Evolutionary conservation across 73 alveolate genomes (phyloP).

Genomic region (Paramecium biaurelia): DNA sequence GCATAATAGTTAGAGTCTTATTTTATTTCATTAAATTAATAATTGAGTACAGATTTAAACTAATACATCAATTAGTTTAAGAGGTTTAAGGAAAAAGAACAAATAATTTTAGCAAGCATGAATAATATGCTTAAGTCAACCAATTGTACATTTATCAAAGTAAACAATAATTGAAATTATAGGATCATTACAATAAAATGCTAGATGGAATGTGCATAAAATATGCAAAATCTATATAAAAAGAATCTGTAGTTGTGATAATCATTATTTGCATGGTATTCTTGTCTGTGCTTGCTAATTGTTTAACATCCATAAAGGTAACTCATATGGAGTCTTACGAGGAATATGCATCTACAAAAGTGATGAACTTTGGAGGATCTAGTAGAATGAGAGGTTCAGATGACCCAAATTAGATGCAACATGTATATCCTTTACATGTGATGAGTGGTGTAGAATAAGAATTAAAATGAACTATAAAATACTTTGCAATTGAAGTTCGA

Average conservation of each 20-base stretch:
- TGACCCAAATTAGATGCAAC: background rate
- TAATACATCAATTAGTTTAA: background rate
- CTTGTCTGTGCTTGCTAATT: background rate
- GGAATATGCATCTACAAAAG: conserved; percentile 19
- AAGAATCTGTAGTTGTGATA: background rate
- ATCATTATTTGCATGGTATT: background rate
- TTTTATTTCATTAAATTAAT: background rate
- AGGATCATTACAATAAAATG: background rate
- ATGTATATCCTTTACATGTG: background rate
- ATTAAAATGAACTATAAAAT: background rate
- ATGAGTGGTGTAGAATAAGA: background rate
- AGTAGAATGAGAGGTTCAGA: background rate
- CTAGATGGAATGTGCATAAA: background rate
- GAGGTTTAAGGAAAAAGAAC: background rate
- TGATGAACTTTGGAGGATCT: background rate
- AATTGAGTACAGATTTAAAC: background rate
- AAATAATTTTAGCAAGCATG: background rate
- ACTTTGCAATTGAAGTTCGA: background rate
- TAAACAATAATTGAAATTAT: background rate
- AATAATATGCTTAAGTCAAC: background rate
- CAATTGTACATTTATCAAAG: background rate
- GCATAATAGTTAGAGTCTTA: background rate
- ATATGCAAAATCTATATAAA: background rate
- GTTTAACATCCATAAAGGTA: background rate
- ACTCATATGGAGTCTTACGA: background rate